phyloP scores from a whole-genome alignment of 495 filamentous ascomycete genomes.

The Neurospora hispaniola region DNA sequence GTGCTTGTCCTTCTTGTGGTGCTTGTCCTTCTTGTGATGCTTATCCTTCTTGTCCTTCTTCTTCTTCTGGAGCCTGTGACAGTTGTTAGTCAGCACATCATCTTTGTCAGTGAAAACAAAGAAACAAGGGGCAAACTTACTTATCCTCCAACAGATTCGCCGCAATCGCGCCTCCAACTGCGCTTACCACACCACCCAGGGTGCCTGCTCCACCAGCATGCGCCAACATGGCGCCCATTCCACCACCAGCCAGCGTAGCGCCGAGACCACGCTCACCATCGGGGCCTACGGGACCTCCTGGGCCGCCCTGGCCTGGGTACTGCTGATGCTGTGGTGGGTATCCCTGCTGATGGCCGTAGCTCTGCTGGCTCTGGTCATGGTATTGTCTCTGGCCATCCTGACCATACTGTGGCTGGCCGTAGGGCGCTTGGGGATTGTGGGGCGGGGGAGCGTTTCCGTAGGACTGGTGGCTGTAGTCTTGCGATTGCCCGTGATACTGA shows the following conservation, averaged over 20 bases:
- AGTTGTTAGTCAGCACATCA: background rate
- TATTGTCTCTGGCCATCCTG: background rate
- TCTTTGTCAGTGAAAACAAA: background rate
- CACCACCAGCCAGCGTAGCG: background rate
- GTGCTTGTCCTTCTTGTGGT: background rate
- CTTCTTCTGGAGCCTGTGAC: background rate
- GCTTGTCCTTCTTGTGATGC: background rate
- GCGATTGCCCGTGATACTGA: background rate
- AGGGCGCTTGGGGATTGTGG: background rate
- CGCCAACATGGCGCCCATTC: background rate
- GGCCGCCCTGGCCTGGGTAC: background rate
- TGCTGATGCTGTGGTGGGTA: background rate
- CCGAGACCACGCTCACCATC: background rate
- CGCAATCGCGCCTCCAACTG: background rate
- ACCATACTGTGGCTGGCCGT: background rate
- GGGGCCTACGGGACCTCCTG: background rate
- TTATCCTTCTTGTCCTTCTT: background rate
- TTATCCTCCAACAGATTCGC: background rate
- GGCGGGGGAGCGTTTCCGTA: background rate
- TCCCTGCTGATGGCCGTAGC: background rate
- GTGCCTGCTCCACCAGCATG: background rate
- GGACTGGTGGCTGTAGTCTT: background rate
- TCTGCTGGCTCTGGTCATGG: background rate
- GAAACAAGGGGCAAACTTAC: background rate
- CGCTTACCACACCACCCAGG: background rate